These are phyloP conservation scores for Neopestalotiopsis sp. DNA, from an alignment of 2,329 filamentous ascomycete genomes.

Conservation along the genomic window DNA sequence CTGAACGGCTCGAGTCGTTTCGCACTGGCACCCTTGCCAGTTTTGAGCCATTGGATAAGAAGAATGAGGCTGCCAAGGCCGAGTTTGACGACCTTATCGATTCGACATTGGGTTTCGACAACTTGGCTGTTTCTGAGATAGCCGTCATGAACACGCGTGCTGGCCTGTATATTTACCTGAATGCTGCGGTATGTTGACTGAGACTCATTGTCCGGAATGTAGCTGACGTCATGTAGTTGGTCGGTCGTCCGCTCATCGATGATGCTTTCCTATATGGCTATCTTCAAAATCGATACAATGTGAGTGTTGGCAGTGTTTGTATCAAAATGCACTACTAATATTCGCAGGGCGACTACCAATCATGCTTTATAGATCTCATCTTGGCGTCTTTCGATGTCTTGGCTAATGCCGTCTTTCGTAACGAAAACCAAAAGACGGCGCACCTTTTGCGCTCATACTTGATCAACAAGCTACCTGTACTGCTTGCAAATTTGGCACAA, in stretches of 20 bases:
- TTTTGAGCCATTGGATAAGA: conserved; percentile 60
- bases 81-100: conserved; percentile 64
- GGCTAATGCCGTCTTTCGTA: conserved; percentile 80
- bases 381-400: conserved; percentile 89
- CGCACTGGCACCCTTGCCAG: conserved; percentile 59
- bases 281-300: conserved; percentile 83
- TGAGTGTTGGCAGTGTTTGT: conserved; percentile 40
- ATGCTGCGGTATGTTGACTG: conserved; percentile 67
- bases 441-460: conserved; percentile 86
- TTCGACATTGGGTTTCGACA: conserved; percentile 60
- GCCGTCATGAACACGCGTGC: conserved; percentile 77
- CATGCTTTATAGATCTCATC: conserved; percentile 80
- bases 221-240: conserved; percentile 58
- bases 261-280: conserved; percentile 80
- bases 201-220: conserved; percentile 25
- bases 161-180: conserved; percentile 84
- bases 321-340: conserved; percentile 32
- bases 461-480: conserved; percentile 67
- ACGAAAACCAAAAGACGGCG: conserved; percentile 61
- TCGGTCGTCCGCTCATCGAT: conserved; percentile 82
- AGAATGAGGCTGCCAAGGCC: conserved; percentile 52
- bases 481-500: conserved; percentile 58
- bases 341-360: conserved; percentile 73
- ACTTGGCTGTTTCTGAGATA: conserved; percentile 64
- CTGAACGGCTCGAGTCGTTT: conserved; percentile 60